phyloP scores from a whole-genome alignment of 176 grass and related monocot genomes.

The Alloteropsis semialata region DNA sequence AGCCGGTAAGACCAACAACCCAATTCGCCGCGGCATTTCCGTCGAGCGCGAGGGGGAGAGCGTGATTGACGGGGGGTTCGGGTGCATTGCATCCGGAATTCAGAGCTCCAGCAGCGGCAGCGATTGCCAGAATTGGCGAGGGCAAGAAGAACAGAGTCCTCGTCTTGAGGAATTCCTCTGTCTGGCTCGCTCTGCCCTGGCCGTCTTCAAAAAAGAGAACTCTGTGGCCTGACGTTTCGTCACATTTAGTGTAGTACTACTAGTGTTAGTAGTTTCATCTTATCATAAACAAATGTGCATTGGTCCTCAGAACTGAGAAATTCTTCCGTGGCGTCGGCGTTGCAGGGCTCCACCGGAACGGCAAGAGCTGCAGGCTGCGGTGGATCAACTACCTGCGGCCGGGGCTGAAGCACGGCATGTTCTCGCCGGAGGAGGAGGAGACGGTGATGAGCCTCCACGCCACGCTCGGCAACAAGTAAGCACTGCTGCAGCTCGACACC shows the following conservation, averaged over 20 bases:
- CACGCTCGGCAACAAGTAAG: conserved; percentile 94
- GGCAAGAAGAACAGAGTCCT: not conserved
- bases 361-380: conserved; percentile 69
- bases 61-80: not conserved
- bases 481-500: not conserved
- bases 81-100: conserved; percentile 12
- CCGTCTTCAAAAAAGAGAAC: not conserved
- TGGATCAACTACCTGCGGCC: conserved; percentile 86
- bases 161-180: not conserved
- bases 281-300: not conserved
- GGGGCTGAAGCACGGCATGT: conserved; percentile 72
- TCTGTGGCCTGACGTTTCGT: not conserved
- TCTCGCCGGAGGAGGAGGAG: conserved; percentile 77
- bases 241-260: not conserved
- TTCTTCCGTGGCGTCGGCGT: not conserved
- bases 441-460: conserved; percentile 80
- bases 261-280: not conserved
- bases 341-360: conserved; percentile 62
- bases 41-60: not conserved
- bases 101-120: not conserved
- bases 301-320: not conserved
- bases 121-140: not conserved
- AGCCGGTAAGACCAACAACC: conserved; percentile 52
- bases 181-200: not conserved
- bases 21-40: not conserved